A percentile compares a stretch with the other conserved stretches of the same genome.
phyloP scores from a whole-genome alignment of 116 monocot genomes.

The Phalaenopsis hybrid region DNA sequence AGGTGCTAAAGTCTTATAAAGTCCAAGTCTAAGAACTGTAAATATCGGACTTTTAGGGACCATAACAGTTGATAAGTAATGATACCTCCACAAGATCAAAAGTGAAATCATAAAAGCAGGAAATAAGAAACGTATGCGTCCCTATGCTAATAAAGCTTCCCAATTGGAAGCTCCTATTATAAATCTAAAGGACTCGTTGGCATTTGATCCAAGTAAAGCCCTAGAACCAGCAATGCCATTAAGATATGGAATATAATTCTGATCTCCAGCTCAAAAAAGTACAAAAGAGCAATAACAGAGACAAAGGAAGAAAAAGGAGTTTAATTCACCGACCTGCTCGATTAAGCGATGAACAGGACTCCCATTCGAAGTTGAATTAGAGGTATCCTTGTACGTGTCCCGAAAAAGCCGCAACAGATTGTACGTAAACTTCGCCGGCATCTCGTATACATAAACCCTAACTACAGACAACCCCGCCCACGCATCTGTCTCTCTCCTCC shows the following conservation, averaged over 20 bases:
- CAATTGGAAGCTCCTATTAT: too few species aligned
- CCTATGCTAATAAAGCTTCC: too few species aligned
- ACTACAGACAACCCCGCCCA: slow-evolving; percentile 26
- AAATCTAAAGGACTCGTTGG: too few species aligned
- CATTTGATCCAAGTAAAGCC: too few species aligned
- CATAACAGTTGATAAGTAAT: not conserved
- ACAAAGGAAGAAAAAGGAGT: too few species aligned
- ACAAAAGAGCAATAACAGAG: too few species aligned
- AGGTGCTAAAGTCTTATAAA: too few species aligned
- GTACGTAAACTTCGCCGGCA: slow-evolving; percentile 91
- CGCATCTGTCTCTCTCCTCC: slow-evolving; percentile 26
- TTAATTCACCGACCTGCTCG: slow-evolving; percentile 52
- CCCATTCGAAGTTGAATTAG: slow-evolving; percentile 85
- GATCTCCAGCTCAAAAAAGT: not conserved
- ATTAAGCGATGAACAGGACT: slow-evolving; percentile 93
- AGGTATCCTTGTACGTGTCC: slow-evolving; percentile 61
- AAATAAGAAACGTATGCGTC: too few species aligned
- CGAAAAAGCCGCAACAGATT: slow-evolving; percentile 72
- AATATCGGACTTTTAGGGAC: not conserved
- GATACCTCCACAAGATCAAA: not conserved
- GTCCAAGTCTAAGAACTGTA: not conserved
- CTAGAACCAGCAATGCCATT: too few species aligned
- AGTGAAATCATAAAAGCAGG: too few species aligned
- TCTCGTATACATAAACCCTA: slow-evolving; percentile 88
- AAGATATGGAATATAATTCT: not conserved